A percentile compares a stretch with the other conserved stretches of the same genome.
Conservation (phyloP, 2,329 filamentous ascomycete genomes). For the Pyrenophora graminea region DNA sequence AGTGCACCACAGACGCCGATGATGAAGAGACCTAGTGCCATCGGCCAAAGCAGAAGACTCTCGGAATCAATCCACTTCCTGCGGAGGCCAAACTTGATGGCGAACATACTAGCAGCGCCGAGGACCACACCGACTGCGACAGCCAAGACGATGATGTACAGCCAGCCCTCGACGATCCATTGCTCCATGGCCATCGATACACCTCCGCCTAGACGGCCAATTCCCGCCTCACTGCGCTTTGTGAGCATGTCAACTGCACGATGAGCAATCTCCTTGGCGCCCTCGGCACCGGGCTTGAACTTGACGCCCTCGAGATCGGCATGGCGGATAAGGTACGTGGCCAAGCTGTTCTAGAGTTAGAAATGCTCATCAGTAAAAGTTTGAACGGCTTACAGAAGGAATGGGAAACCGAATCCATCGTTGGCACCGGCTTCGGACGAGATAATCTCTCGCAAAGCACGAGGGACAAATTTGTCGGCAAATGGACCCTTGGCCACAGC, state of each 20-base stretch:
- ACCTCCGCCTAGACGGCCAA: slow-evolving; percentile 59
- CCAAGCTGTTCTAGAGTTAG: slow-evolving; percentile 44
- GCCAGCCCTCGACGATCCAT: slow-evolving; percentile 64
- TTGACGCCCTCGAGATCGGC: slow-evolving; percentile 45
- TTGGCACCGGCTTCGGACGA: slow-evolving; percentile 66
- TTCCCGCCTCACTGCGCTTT: slow-evolving; percentile 34
- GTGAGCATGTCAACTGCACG: slow-evolving; percentile 5
- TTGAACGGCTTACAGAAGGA: slow-evolving; percentile 47
- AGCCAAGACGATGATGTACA: slow-evolving; percentile 63
- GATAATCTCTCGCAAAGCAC: slow-evolving; percentile 63
- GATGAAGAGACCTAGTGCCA: slow-evolving; percentile 58
- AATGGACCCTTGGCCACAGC: slow-evolving; percentile 67
- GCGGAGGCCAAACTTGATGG: slow-evolving; percentile 46
- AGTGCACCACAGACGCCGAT: slow-evolving; percentile 60
- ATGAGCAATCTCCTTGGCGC: not conserved
- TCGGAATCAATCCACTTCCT: slow-evolving; percentile 58
- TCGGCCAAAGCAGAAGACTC: slow-evolving; percentile 56
- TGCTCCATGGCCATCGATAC: slow-evolving; percentile 57
- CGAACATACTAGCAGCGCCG: slow-evolving; percentile 55
- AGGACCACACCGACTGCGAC: slow-evolving; percentile 58
- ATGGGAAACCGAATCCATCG: slow-evolving; percentile 66
- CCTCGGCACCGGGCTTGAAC: slow-evolving; percentile 23
- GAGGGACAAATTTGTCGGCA: slow-evolving; percentile 64
- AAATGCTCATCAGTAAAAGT: not conserved
- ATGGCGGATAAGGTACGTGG: slow-evolving; percentile 61